These are phyloP conservation scores for Pythium insidiosum DNA, from an alignment of 352 stramenopile genomes.

Conservation along the genomic window DNA sequence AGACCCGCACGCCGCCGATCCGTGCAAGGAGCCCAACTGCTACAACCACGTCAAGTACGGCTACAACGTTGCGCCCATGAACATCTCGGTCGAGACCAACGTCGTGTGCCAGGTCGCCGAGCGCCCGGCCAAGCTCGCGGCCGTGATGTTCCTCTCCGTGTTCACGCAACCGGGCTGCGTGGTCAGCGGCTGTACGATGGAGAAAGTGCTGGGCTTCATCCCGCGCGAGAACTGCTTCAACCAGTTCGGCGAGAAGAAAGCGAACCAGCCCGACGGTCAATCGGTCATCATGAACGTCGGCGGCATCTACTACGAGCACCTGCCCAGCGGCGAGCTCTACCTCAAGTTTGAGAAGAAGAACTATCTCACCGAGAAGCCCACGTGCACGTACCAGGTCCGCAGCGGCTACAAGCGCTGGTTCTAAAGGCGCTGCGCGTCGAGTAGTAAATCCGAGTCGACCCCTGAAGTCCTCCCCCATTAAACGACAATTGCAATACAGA, in stretches of 20 bases:
- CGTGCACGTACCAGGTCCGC: slow-evolving; percentile 26
- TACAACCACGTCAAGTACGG: slow-evolving; percentile 46
- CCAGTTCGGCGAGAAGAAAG: slow-evolving; percentile 18
- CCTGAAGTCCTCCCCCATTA: no score
- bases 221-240: slow-evolving; percentile 47
- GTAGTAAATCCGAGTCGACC: no score
- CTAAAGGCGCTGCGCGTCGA: no score
- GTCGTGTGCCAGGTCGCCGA: slow-evolving; percentile 33
- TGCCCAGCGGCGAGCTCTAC: slow-evolving; percentile 42
- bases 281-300: slow-evolving; percentile 35
- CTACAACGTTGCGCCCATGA: slow-evolving; percentile 37
- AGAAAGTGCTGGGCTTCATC: slow-evolving; percentile 23
- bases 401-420: slow-evolving; percentile 48
- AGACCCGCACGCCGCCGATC: slow-evolving; percentile 31
- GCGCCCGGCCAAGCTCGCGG: slow-evolving; percentile 25
- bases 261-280: slow-evolving; percentile 25
- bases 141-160: slow-evolving; percentile 31
- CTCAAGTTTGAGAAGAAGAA: slow-evolving; percentile 46
- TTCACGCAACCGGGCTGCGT: slow-evolving; percentile 43
- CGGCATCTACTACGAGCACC: slow-evolving; percentile 49
- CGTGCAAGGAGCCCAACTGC: slow-evolving; percentile 27
- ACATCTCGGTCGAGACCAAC: slow-evolving; percentile 21
- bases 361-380: slow-evolving; percentile 32
- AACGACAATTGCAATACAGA: no score
- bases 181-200: slow-evolving; percentile 29